Conservation (phyloP, 140 eudicot genomes). For the Oenanthe javanica region DNA sequence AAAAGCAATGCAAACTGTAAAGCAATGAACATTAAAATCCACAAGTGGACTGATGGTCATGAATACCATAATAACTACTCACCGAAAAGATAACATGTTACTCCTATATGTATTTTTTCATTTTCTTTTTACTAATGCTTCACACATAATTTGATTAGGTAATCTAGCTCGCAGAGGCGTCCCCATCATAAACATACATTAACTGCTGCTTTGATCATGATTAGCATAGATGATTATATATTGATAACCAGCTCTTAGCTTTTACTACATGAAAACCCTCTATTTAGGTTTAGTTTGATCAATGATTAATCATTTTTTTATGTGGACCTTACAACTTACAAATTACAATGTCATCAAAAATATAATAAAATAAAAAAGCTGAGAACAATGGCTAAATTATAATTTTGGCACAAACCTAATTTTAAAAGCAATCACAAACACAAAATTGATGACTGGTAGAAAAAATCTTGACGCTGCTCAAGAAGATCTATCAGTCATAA, state of each 20-base stretch:
- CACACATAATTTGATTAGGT: too few species aligned
- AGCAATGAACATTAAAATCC: slow-evolving; percentile 16
- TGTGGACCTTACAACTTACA: too few species aligned
- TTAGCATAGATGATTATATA: not conserved
- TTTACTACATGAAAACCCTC: not conserved
- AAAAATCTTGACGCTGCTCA: not conserved
- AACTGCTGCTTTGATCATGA: not conserved
- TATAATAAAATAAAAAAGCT: too few species aligned
- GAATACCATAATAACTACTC: slow-evolving; percentile 4
- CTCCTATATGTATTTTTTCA: too few species aligned
- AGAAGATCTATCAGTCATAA: slow-evolving; percentile 1
- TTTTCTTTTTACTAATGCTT: not conserved
- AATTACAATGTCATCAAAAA: too few species aligned
- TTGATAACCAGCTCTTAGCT: not conserved
- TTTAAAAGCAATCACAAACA: not conserved
- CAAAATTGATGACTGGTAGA: not conserved
- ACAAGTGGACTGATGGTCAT: not conserved
- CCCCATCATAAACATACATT: not conserved
- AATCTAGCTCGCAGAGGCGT: not conserved
- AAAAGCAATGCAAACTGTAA: slow-evolving; percentile 15
- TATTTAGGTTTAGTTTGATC: not conserved
- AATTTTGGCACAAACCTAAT: too few species aligned
- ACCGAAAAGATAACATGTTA: slow-evolving; percentile 2
- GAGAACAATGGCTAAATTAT: too few species aligned
- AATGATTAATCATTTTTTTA: too few species aligned